Evolutionary conservation across 495 filamentous ascomycete species (phyloP), one percentile per base, ranked within the genome.

Genomic region (Bacidia rubella): DNA sequence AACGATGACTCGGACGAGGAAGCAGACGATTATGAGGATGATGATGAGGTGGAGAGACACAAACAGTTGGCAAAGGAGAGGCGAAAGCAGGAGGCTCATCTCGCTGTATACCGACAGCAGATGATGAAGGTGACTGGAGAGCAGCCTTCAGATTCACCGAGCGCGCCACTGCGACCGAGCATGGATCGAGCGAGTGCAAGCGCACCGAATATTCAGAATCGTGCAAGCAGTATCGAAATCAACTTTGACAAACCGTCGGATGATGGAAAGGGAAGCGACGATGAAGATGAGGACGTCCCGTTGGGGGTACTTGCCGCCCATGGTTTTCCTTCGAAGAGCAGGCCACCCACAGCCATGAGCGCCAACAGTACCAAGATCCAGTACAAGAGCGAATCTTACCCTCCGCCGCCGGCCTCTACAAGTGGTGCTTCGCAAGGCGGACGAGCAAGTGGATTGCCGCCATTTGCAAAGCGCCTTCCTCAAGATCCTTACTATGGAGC

Each of bases 71-170:
- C 83, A 41, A 82, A 82, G 60, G 86, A 89, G 57, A 77, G 90
- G 54, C 75, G 80, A 53, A 93, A 90, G 68, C 89, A 95, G 60
- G 87, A 95, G 62, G 90, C 90, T 10, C 87, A 93, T 64, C 75
- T 95, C 64, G 73, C 87, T 11, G 81, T 96, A 7, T 94, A 95
- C 63, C 79, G 92, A 44, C 90, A 96, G 63, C 83, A 90, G 64
- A 94, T 96, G 88, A 93, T 88, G 86, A 95, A 95, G 62, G 83
- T 93, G 19, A 94, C 87, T 7, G 90, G 90, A 46, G 86, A 87
- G 58, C 67, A 74, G 5, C 75, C 73, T 46, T 60, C 73, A 0
- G 74, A 66, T 56, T 27, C 49, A 21, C 43, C 59, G 1, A 49
- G 25, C 41, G 45, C 54, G 26, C 64, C 65, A 19, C 59, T 62